Conservation (phyloP, 331 rosid genomes). For the Acacia concinna region DNA sequence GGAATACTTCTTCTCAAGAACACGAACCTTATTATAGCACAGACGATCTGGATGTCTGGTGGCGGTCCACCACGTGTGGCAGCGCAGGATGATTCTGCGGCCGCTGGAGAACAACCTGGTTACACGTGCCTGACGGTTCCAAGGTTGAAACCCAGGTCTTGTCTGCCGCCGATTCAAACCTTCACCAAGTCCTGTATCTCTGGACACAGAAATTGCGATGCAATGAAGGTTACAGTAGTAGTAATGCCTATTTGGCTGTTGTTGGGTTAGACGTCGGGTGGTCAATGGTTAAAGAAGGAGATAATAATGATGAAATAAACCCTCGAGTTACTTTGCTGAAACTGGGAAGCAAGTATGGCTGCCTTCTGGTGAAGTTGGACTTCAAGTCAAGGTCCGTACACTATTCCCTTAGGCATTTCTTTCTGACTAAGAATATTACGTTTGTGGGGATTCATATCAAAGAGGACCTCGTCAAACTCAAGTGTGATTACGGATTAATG, state of each 20-base stretch:
- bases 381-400: background rate
- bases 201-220: background rate
- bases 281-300: background rate
- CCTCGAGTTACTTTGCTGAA: background rate
- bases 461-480: background rate
- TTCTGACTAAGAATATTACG: background rate
- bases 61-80: background rate
- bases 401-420: background rate
- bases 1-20: background rate
- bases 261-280: background rate
- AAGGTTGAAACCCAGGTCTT: background rate
- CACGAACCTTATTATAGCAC: background rate
- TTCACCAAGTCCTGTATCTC: background rate
- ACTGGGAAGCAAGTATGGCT: background rate
- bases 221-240: too few relatives aligned
- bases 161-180: background rate
- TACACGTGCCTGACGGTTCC: background rate
- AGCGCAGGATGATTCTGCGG: background rate
- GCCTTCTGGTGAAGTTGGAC: background rate
- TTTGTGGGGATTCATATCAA: background rate
- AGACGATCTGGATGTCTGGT: background rate
- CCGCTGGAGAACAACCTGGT: background rate
- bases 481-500: background rate
- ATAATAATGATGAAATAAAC: background rate
- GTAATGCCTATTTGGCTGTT: background rate